A percentile compares a stretch with the other conserved stretches of the same genome.
phyloP scores from a whole-genome alignment of 345 rosid species.

The Melaleuca quinquenervia region DNA sequence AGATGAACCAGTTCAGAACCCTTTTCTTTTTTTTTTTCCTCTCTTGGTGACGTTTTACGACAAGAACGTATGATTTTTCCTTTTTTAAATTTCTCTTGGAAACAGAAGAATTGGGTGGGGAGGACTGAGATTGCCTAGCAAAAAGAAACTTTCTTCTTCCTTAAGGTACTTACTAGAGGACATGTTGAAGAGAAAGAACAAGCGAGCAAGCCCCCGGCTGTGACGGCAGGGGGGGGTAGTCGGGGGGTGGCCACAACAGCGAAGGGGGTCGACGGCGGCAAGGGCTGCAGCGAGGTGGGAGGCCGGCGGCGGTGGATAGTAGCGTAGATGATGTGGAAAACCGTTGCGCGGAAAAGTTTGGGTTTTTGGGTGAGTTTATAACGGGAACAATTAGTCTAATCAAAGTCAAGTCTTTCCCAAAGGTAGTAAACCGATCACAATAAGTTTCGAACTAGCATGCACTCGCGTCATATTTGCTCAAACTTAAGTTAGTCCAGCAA shows the following conservation, averaged over 20 bases:
- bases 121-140: not conserved
- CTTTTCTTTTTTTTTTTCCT: not conserved
- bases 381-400: not conserved
- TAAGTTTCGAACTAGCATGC: too few relatives aligned
- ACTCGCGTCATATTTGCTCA: too few relatives aligned
- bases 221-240: too few relatives aligned
- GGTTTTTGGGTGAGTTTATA: not conserved
- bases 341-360: not conserved
- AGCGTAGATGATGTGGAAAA: not conserved
- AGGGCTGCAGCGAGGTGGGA: not conserved
- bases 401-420: not conserved
- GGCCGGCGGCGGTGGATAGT: not conserved
- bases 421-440: not conserved
- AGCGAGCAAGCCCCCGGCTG: not conserved
- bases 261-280: too few relatives aligned
- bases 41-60: not conserved
- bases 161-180: not conserved
- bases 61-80: not conserved
- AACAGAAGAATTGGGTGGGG: not conserved
- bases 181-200: not conserved
- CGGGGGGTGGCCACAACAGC: not conserved
- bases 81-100: not conserved
- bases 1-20: not conserved
- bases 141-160: not conserved
- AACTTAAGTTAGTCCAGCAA: too few relatives aligned